Evolutionary conservation across 1,284 basidiomycete genomes (phyloP).

Genomic region (Trametes versicolor): DNA sequence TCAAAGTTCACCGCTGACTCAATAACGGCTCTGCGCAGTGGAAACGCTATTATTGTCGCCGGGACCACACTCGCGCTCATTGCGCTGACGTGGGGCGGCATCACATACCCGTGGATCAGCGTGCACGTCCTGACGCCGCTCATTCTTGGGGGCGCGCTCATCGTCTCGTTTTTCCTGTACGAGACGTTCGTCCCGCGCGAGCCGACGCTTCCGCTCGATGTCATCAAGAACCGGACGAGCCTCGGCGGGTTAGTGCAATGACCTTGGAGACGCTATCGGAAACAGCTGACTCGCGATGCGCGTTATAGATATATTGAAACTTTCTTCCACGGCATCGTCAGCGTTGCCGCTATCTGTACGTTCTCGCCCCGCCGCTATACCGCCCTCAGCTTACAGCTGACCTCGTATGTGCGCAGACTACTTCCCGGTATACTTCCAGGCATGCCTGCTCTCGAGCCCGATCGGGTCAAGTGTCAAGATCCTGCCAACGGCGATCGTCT

Average conservation of each 20-base stretch:
- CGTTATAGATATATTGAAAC: constrained; percentile 36
- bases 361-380: not conserved
- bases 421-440: constrained; percentile 52
- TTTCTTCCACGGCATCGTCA: constrained; percentile 30
- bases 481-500: constrained; percentile 35
- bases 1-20: not conserved
- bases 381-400: not conserved
- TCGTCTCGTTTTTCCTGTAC: constrained; percentile 33
- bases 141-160: constrained; percentile 33
- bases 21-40: constrained; percentile 19
- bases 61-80: constrained; percentile 31
- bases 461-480: constrained; percentile 39
- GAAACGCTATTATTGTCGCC: constrained; percentile 33
- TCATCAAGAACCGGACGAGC: constrained; percentile 45
- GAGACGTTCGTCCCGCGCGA: constrained; percentile 25
- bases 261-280: not conserved
- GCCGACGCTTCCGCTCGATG: constrained; percentile 40
- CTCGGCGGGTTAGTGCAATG: constrained; percentile 40
- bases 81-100: constrained; percentile 38
- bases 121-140: constrained; percentile 34
- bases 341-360: constrained; percentile 26
- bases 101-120: constrained; percentile 32
- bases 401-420: constrained; percentile 38
- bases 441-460: constrained; percentile 42
- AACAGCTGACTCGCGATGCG: not conserved